phyloP scores from a whole-genome alignment of 805 yeast genomes.

The Ogataea pini region DNA sequence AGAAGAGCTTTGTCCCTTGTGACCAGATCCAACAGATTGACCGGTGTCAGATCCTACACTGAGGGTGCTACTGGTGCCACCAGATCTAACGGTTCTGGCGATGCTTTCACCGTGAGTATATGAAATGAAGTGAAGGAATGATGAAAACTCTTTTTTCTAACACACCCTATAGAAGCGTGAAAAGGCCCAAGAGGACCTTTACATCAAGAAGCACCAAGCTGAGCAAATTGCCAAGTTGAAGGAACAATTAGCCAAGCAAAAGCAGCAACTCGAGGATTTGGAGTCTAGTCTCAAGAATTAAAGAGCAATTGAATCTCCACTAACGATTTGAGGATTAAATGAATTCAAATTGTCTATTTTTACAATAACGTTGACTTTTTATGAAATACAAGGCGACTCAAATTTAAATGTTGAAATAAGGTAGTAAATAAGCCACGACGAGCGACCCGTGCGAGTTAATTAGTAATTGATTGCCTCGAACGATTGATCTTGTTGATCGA shows the following conservation, averaged over 20 bases:
- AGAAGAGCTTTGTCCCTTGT: conserved; percentile 42
- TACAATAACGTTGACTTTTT: conserved; percentile 7
- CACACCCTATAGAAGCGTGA: conserved; percentile 65
- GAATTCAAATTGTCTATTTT: not conserved
- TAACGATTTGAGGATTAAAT: not conserved
- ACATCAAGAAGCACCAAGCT: conserved; percentile 85
- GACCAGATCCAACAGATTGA: conserved; percentile 30
- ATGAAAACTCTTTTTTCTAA: too few species aligned
- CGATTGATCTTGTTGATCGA: too few species aligned
- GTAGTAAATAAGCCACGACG: not conserved
- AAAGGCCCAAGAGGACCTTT: conserved; percentile 85
- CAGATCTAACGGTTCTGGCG: conserved; percentile 53
- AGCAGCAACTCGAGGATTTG: conserved; percentile 53
- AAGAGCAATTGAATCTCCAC: too few species aligned
- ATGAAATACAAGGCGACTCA: conserved; percentile 1
- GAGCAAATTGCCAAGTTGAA: conserved; percentile 78
- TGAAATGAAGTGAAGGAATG: too few species aligned
- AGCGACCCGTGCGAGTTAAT: too few species aligned
- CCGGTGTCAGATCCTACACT: conserved; percentile 38
- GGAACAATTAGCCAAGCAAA: conserved; percentile 76
- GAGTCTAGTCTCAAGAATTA: conserved; percentile 47
- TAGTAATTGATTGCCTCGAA: too few species aligned
- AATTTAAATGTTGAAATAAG: not conserved
- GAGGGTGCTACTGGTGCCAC: conserved; percentile 66
- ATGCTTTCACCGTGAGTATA: conserved; percentile 60